These are phyloP conservation scores for Aspergillus luchuensis DNA, from an alignment of 2,329 filamentous ascomycete species.

Conservation along the genomic window DNA sequence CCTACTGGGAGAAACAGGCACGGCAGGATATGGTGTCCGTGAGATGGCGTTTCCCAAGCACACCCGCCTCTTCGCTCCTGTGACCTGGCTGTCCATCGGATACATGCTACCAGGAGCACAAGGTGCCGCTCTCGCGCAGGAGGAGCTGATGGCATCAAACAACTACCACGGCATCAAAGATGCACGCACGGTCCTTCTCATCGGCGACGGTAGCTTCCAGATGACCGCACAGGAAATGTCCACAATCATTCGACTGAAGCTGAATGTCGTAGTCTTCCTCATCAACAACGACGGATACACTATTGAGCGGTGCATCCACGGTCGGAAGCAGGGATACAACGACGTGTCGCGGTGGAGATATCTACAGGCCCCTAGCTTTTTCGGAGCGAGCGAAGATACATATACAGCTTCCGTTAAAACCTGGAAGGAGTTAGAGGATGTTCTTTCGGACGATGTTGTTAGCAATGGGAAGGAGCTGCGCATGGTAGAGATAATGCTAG, in stretches of 20 bases:
- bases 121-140: slow-evolving; percentile 57
- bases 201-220: slow-evolving; percentile 66
- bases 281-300: slow-evolving; percentile 16
- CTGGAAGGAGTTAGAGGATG: background rate
- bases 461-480: background rate
- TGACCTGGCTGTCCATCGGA: slow-evolving; percentile 63
- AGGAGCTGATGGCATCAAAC: slow-evolving; percentile 22
- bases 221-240: slow-evolving; percentile 68
- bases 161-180: slow-evolving; percentile 19
- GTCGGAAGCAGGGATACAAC: slow-evolving; percentile 19
- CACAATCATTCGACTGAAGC: slow-evolving; percentile 60
- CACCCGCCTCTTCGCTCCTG: slow-evolving; percentile 52
- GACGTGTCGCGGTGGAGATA: slow-evolving; percentile 37
- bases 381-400: background rate
- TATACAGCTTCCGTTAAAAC: background rate
- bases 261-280: slow-evolving; percentile 35
- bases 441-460: background rate
- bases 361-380: background rate
- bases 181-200: slow-evolving; percentile 57
- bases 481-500: background rate
- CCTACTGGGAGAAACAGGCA: slow-evolving; percentile 21
- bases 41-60: slow-evolving; percentile 54
- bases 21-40: slow-evolving; percentile 57
- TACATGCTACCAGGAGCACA: slow-evolving; percentile 62
- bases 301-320: slow-evolving; percentile 14